phyloP scores from a whole-genome alignment of 345 rosid species.

The Adansonia digitata region DNA sequence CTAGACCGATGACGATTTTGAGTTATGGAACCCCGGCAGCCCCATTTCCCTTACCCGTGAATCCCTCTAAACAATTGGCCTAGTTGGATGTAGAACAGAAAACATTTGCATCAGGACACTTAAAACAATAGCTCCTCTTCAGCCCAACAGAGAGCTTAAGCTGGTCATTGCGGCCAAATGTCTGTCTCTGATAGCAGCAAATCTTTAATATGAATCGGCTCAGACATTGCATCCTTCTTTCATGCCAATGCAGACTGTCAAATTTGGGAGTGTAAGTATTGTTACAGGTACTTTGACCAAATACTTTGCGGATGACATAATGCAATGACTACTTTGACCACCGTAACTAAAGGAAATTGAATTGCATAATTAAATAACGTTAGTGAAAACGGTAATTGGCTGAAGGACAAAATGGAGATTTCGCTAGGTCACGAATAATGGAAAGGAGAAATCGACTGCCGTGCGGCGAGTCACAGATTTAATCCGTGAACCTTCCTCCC shows the following conservation, averaged over 20 bases:
- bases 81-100: background rate
- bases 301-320: no score
- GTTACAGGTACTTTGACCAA: no score
- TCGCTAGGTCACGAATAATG: slow-evolving; percentile 3
- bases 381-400: background rate
- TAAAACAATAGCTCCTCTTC: background rate
- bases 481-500: slow-evolving; percentile 18
- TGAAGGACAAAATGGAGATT: background rate
- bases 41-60: background rate
- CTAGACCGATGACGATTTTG: background rate
- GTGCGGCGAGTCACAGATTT: slow-evolving; percentile 19
- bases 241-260: background rate
- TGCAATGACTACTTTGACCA: no score
- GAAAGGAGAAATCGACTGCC: slow-evolving; percentile 9
- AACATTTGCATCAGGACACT: background rate
- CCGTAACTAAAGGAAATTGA: no score
- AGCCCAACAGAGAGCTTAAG: background rate
- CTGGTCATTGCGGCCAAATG: background rate
- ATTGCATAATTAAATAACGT: no score
- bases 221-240: background rate
- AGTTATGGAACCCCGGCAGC: background rate
- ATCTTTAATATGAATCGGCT: background rate
- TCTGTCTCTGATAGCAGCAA: background rate
- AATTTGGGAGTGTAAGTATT: background rate
- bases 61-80: background rate